Base-by-base conservation (phyloP, 352 stramenopile species). In the Phytophthora boehmeriae region DNA sequence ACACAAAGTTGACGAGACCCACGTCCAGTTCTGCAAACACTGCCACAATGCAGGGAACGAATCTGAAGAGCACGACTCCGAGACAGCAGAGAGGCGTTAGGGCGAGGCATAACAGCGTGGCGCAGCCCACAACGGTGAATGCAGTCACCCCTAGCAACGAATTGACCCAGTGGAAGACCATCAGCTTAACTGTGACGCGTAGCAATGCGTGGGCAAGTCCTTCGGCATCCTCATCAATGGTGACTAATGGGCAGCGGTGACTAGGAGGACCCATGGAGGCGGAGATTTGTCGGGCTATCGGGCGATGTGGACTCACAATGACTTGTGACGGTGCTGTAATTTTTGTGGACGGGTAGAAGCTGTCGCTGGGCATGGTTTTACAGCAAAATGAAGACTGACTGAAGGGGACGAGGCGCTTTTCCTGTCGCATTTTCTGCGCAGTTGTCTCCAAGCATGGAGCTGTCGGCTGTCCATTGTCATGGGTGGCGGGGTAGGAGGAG, bases 131-230 rank as follows among this genome's bases (percentile, higher is more conserved):
- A 2, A 83, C 58, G 3, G 71, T 64, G 54, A 89, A 89, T 51
- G 61, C 74, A 4, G 69, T 30, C 6, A 66, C 48, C 14, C 73
- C 80, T 16, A 92, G 66, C 46, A 76, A 50, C 8, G 75, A 71
- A 70, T 88, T 92, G 44, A 86, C 48, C 52, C 73, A 68, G 48
- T 88, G 76, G 71, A 92, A 88, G 41, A 92, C 44, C 32, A 78
- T 58, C 23, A 90, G 80, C 36, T 75, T 76, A 25, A 86, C 50
- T 43, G 73, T 76, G 51, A 60, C 65, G 51, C 63, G 55, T 47
- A 85, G 47, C 44, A 82, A 72, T 43, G 63, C 46, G 35, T 66
- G 45, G 0, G 38, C 36, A 19, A 63, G 27, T 13, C 69, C 58
- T 36, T 75, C 60, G 4, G 47, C 60, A 27, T 66, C 53, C 19